Percentiles rank a stretch among this genome's conserved stretches.
Evolutionary conservation across 73 alveolate species (phyloP).

Genomic region (Symbiodinium natans): DNA sequence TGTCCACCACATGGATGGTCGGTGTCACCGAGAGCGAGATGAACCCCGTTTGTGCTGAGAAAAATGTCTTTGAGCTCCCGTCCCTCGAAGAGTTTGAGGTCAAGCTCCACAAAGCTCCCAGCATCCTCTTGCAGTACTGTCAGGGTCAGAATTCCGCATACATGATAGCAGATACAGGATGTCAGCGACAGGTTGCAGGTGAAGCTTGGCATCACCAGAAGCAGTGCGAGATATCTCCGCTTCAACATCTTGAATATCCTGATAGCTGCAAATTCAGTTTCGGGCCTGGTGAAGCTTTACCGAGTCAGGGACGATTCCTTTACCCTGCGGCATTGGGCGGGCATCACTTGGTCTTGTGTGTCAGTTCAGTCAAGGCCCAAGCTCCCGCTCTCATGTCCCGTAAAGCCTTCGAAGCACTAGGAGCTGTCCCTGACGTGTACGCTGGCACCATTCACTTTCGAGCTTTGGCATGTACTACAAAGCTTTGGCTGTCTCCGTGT

Average conservation of each 20-base stretch:
- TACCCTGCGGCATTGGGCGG: slow-evolving; percentile 30
- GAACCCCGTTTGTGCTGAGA: no score
- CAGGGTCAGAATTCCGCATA: background rate
- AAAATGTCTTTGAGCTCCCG: no score
- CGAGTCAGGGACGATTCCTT: background rate
- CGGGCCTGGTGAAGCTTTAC: background rate
- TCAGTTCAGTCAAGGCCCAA: background rate
- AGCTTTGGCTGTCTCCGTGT: background rate
- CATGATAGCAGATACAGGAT: slow-evolving; percentile 31
- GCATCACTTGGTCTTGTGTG: background rate
- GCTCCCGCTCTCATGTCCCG: slow-evolving; percentile 40
- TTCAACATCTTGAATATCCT: background rate
- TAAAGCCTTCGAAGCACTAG: background rate
- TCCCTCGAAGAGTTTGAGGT: background rate
- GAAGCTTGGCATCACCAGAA: background rate
- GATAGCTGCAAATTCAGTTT: background rate
- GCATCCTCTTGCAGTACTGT: background rate
- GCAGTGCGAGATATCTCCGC: background rate
- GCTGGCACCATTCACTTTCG: background rate
- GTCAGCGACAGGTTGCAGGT: slow-evolving; percentile 51
- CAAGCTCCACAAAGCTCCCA: background rate
- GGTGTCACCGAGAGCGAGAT: no score
- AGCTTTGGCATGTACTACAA: background rate
- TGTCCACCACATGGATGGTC: no score
- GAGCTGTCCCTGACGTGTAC: background rate